Evolutionary conservation across 2,329 filamentous ascomycete genomes (phyloP).

Genomic region (Monosporascus sp.): DNA sequence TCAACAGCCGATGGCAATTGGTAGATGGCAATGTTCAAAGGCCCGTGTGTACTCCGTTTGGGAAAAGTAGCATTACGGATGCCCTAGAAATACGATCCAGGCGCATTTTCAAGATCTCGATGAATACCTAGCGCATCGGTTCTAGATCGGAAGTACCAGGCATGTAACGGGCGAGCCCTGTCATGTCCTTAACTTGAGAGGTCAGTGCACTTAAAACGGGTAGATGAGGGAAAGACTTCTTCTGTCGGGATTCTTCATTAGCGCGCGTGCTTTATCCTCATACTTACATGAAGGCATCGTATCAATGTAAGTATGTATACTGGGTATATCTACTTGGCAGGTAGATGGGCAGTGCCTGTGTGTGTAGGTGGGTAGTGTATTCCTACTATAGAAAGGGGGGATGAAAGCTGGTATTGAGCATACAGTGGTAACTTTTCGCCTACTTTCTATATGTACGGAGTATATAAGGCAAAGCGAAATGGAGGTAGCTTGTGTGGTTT

Average conservation of each 20-base stretch:
- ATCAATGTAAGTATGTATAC: neutral
- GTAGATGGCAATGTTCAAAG: slow-evolving; percentile 29
- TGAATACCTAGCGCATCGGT: slow-evolving; percentile 14
- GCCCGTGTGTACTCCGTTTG: slow-evolving; percentile 7
- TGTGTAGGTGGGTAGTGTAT: neutral
- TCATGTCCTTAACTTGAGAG: no score
- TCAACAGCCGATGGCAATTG: slow-evolving; percentile 7
- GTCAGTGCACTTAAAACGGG: no score
- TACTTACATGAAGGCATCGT: neutral
- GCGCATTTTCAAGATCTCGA: slow-evolving; percentile 27
- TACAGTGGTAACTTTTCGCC: neutral
- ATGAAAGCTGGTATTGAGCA: no score
- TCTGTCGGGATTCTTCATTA: neutral
- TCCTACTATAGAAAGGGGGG: no score
- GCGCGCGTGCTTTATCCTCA: neutral
- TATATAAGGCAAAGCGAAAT: neutral
- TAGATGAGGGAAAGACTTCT: no score
- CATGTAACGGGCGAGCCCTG: neutral
- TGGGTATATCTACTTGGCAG: neutral
- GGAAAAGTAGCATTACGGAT: slow-evolving; percentile 24
- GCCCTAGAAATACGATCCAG: slow-evolving; percentile 22
- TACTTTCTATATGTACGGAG: neutral
- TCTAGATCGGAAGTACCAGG: slow-evolving; percentile 12
- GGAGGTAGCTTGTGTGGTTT: neutral
- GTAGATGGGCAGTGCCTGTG: neutral